Base-by-base conservation (phyloP, 495 filamentous ascomycete genomes). In the Penicillium salamii region DNA sequence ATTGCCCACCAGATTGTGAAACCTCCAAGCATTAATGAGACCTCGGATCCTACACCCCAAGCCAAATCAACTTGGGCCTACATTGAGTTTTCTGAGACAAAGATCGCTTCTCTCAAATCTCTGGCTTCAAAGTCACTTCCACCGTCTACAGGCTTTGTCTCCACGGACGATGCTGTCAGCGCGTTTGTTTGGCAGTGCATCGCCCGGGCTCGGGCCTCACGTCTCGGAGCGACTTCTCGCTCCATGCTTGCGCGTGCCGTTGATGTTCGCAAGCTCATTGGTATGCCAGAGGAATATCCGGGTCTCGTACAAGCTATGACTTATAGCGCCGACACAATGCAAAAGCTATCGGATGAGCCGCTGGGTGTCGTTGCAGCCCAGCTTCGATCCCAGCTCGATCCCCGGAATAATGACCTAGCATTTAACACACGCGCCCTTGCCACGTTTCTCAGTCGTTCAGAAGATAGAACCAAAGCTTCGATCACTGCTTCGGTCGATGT, bases 141-240 rank as follows among this genome's bases (percentile, higher is more conserved):
- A 20, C 20, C 46, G 5, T 37, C 57, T 3, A 29, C 14, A 7
- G 43, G 42, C 18, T 68, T 61, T 29, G 51, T 73, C 45, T 80
- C 79, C 8, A 83, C 78, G 2, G 77, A 83, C 49, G 81, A 84
- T 52, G 64, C 74, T 7, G 58, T 83, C 19, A 78, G 58, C 38
- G 72, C 79, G 11, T 75, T 82, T 24, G 55, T 83, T 38, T 85
- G 72, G 72, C 70, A 78, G 59, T 71, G 62, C 35, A 51, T 82
- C n/a, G 59, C 61, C 4, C 69, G 70, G 20, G 70, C 66, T 3
- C 74, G 81, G 13, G 48, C 66, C 3, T 50, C 62, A 2, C 73
- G 75, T 23, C 54, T 79, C 1, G 46, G 54, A 5, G 46, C 65
- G 1, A 59, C 31, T n/a, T 35, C 48, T 12, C 26, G 46, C 5